Evolutionary conservation across 352 stramenopile species (phyloP).

Genomic region (Phytophthora syringae): DNA sequence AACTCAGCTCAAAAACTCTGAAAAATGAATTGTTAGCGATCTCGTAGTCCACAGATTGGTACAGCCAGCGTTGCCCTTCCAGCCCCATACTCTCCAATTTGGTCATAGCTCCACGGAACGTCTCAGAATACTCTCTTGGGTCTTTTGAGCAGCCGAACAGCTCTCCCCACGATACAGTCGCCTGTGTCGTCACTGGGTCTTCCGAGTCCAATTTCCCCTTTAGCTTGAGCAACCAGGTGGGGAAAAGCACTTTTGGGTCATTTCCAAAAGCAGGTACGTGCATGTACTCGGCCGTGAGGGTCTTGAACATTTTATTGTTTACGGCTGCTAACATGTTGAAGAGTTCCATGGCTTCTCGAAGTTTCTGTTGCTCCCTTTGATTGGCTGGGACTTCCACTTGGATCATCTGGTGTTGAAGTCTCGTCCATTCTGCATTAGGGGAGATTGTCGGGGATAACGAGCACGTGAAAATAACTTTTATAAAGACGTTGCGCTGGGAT

Average conservation of each 20-base stretch:
- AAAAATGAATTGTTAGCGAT: background rate
- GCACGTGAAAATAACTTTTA: background rate
- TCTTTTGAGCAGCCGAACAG: background rate
- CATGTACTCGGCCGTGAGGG: background rate
- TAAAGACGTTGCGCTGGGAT: background rate
- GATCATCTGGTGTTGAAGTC: background rate
- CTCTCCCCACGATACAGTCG: background rate
- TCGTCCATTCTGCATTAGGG: background rate
- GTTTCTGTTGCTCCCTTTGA: background rate
- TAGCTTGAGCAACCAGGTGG: background rate
- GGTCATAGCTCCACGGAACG: conserved; percentile 10
- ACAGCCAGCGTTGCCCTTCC: background rate
- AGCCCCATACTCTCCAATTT: background rate
- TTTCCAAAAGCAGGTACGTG: background rate
- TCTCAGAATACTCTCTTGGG: background rate
- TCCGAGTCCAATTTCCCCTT: background rate
- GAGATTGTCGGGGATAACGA: background rate
- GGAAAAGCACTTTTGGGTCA: background rate
- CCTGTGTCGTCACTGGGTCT: background rate
- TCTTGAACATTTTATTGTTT: background rate
- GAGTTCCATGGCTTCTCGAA: conserved; percentile 14
- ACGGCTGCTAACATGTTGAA: conserved; percentile 11
- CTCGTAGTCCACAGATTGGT: background rate
- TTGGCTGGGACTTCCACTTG: conserved; percentile 2
- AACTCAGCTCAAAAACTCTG: background rate